Evolutionary conservation across 2,329 filamentous ascomycete species (phyloP).

Genomic region (Neonectria punicea): DNA sequence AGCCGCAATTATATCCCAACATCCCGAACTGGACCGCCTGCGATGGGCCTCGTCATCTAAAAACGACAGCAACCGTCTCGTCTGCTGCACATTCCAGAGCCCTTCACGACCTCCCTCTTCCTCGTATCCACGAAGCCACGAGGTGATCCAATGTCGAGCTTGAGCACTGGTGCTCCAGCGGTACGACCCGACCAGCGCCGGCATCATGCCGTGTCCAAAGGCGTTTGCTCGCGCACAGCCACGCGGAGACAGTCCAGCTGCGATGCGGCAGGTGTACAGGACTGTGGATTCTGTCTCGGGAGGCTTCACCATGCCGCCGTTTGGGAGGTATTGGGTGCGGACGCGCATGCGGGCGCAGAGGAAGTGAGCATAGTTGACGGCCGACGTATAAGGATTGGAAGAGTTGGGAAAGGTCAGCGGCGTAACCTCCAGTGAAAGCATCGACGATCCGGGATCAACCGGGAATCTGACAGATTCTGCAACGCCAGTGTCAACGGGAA

Average conservation of each 20-base stretch:
- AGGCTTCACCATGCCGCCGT: not conserved
- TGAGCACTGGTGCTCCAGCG: constrained; percentile 4
- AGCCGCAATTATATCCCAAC: not conserved
- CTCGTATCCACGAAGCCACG: constrained; percentile 7
- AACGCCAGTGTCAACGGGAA: constrained; percentile 13
- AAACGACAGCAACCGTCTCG: constrained; percentile 1
- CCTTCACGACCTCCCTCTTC: constrained; percentile 2
- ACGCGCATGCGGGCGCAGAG: constrained; percentile 14
- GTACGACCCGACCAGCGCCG: constrained; percentile 1
- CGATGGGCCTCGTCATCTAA: not conserved
- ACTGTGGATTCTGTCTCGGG: not conserved
- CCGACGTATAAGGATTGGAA: not conserved
- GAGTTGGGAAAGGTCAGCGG: constrained; percentile 14
- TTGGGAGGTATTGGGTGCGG: constrained; percentile 3
- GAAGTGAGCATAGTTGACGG: constrained; percentile 14
- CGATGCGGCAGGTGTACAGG: constrained; percentile 10
- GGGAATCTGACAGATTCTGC: not conserved
- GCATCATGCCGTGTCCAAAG: constrained; percentile 16
- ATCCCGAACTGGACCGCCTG: not conserved
- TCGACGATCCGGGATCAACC: not conserved
- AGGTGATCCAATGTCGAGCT: not conserved
- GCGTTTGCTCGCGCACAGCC: constrained; percentile 1
- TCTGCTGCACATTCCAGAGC: constrained; percentile 8
- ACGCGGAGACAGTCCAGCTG: not conserved
- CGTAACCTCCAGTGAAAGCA: not conserved